phyloP scores from a whole-genome alignment of 2,329 filamentous ascomycete genomes.

The Zymoseptoria ardabiliae region DNA sequence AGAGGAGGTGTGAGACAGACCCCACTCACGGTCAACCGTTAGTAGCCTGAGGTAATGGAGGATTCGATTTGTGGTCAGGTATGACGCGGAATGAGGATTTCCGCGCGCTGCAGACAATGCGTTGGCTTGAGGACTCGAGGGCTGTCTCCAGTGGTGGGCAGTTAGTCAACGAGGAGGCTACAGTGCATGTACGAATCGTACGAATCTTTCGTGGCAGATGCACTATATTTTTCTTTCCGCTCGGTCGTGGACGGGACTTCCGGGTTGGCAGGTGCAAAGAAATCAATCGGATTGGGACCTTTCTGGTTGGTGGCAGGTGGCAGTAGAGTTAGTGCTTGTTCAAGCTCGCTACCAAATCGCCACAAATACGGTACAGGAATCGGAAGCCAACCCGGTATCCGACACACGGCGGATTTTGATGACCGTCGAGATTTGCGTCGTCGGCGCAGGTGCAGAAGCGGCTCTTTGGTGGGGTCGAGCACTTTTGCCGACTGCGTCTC shows the following conservation, averaged over 20 bases:
- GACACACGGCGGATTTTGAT: neutral
- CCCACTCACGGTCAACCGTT: neutral
- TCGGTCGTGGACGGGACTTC: neutral
- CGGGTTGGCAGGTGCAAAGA: conserved; percentile 3
- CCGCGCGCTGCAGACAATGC: neutral
- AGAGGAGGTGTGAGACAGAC: neutral
- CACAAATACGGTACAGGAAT: conserved; percentile 11
- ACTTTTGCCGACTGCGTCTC: neutral
- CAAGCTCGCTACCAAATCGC: conserved; percentile 16
- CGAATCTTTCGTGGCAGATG: too few species aligned
- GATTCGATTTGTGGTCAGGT: neutral
- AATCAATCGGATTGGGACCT: conserved; percentile 2
- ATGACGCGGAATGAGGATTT: neutral
- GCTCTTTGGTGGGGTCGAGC: neutral
- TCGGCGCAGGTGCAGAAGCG: conserved; percentile 1
- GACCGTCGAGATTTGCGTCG: conserved; percentile 6
- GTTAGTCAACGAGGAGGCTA: neutral
- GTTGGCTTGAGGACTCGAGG: neutral
- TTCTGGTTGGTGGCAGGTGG: conserved; percentile 15
- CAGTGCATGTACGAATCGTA: neutral
- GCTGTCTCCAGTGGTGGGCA: too few species aligned
- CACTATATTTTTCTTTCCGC: neutral
- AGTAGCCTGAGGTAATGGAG: neutral
- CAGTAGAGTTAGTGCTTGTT: conserved; percentile 14
- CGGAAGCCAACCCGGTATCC: conserved; percentile 1